These are phyloP conservation scores for Phytophthora tubulina DNA, from an alignment of 352 stramenopile genomes.

Conservation along the genomic window DNA sequence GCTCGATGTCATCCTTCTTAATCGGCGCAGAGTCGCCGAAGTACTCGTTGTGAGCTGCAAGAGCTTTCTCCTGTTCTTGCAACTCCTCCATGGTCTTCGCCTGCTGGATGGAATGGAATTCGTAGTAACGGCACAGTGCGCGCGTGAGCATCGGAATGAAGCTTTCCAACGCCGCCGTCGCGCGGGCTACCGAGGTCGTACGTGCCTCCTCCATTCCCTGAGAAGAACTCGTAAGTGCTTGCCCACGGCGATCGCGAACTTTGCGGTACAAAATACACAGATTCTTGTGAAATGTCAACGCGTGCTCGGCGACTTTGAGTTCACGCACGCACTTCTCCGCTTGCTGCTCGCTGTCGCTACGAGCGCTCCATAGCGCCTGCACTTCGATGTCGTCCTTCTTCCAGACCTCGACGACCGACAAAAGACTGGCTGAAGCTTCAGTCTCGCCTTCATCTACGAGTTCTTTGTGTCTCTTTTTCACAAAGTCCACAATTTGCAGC, in stretches of 20 bases:
- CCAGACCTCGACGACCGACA: constrained; percentile 48
- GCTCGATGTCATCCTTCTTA: constrained; percentile 69
- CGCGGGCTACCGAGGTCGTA: constrained; percentile 32
- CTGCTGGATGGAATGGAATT: constrained; percentile 73
- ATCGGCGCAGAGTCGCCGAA: constrained; percentile 75
- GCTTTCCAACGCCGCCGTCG: constrained; percentile 45
- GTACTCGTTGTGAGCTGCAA: constrained; percentile 63
- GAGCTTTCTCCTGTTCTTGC: constrained; percentile 52
- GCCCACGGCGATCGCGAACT: constrained; percentile 40
- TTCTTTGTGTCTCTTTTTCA: constrained; percentile 41
- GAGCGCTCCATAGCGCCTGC: constrained; percentile 39
- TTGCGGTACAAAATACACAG: constrained; percentile 42
- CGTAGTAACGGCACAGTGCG: constrained; percentile 56
- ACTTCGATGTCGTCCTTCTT: constrained; percentile 49
- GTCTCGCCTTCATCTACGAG: constrained; percentile 41
- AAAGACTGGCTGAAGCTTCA: constrained; percentile 43
- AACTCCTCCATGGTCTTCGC: constrained; percentile 54
- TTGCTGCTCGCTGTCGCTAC: constrained; percentile 36
- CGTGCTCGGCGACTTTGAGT: constrained; percentile 36
- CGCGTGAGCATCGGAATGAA: constrained; percentile 62
- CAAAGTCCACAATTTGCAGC: constrained; percentile 46
- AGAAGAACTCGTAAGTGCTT: constrained; percentile 37
- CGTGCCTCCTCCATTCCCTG: constrained; percentile 42
- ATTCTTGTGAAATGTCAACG: constrained; percentile 48
- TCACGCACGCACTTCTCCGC: constrained; percentile 21